Conservation (phyloP, 2,329 filamentous ascomycete genomes). For the Elsinoe batatas region DNA sequence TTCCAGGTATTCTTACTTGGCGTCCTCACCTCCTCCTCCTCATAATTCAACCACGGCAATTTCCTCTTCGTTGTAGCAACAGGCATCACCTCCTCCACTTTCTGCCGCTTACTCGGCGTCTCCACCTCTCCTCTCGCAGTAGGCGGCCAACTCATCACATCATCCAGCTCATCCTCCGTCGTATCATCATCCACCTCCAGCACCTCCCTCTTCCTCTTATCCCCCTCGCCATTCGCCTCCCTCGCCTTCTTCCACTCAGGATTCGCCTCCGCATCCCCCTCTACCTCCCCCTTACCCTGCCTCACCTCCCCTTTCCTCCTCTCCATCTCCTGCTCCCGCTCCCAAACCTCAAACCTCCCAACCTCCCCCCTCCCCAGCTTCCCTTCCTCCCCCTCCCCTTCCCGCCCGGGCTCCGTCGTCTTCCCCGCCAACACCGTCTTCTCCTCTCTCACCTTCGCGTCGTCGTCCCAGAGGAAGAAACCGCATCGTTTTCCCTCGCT, state of each 20-base stretch:
- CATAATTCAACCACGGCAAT: conserved; percentile 31
- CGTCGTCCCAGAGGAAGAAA: conserved; percentile 51
- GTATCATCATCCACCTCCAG: neutral
- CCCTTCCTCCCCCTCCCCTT: conserved; percentile 17
- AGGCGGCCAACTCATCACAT: conserved; percentile 25
- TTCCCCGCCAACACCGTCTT: conserved; percentile 39
- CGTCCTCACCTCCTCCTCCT: conserved; percentile 8
- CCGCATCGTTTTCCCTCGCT: conserved; percentile 39
- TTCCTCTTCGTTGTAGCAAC: conserved; percentile 19
- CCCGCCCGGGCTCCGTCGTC: conserved; percentile 28
- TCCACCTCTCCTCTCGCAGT: conserved; percentile 27
- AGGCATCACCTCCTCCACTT: conserved; percentile 26
- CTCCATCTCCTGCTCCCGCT: conserved; percentile 36
- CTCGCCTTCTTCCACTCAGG: neutral
- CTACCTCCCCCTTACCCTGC: conserved; percentile 17
- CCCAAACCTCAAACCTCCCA: conserved; percentile 2
- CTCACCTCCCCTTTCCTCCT: conserved; percentile 22
- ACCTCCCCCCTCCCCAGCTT: conserved; percentile 16
- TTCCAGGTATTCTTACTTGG: neutral
- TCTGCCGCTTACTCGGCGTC: conserved; percentile 34
- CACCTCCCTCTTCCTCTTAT: conserved; percentile 21
- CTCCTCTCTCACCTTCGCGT: conserved; percentile 42
- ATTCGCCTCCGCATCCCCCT: conserved; percentile 8
- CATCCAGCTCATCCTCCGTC: conserved; percentile 23
- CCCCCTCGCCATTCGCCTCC: conserved; percentile 40